Percentiles rank a stretch among this genome's conserved stretches.
phyloP scores from a whole-genome alignment of 78 protist species.

The Capsaspora owczarzaki region DNA sequence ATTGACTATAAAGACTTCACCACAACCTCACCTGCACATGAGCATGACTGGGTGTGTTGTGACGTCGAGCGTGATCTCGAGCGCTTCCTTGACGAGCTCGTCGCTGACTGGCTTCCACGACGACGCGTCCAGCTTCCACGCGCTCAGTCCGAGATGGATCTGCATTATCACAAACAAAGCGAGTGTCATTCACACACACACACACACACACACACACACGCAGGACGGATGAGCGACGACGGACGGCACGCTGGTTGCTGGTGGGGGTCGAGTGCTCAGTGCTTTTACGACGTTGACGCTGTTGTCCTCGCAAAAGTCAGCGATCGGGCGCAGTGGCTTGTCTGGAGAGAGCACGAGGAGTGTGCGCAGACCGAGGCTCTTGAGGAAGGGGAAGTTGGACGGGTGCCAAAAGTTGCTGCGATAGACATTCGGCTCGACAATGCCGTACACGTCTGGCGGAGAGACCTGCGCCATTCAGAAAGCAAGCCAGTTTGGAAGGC shows the following conservation, averaged over 20 bases:
- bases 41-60: slow-evolving; percentile 63
- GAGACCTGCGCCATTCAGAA: too few relatives aligned
- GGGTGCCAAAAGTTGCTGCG: slow-evolving; percentile 53
- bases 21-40: slow-evolving; percentile 51
- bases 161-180: not conserved
- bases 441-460: not conserved
- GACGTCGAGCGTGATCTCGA: slow-evolving; percentile 57
- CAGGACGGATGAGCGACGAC: too few relatives aligned
- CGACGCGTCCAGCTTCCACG: slow-evolving; percentile 53
- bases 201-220: too few relatives aligned
- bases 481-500: too few relatives aligned
- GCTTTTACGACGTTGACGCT: slow-evolving; percentile 52
- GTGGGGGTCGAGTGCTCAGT: too few relatives aligned
- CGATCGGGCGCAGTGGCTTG: slow-evolving; percentile 53
- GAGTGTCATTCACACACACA: not conserved
- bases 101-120: slow-evolving; percentile 68
- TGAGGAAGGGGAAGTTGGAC: slow-evolving; percentile 50
- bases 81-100: slow-evolving; percentile 66
- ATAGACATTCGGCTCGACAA: slow-evolving; percentile 18
- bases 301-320: slow-evolving; percentile 53
- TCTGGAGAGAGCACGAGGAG: slow-evolving; percentile 70
- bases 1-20: not conserved
- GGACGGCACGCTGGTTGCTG: too few relatives aligned
- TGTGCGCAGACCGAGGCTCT: slow-evolving; percentile 38
- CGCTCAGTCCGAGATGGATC: slow-evolving; percentile 62